Conservation (phyloP, 1,284 basidiomycete species). For the Apiotrichum montevideense region DNA sequence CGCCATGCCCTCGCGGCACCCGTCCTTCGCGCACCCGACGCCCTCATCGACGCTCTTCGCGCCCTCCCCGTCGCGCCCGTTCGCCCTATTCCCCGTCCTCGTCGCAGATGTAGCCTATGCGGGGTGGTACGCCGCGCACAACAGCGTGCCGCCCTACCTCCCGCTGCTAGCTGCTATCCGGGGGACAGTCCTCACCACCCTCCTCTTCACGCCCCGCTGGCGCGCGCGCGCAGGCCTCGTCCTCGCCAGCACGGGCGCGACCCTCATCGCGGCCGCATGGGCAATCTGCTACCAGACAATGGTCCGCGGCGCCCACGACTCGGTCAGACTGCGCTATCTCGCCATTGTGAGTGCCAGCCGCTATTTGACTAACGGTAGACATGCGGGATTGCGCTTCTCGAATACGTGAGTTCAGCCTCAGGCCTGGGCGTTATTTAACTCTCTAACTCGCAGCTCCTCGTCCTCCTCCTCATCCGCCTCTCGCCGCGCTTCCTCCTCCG, state of each 20-base stretch:
- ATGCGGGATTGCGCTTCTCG: constrained; percentile 5
- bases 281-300: constrained; percentile 4
- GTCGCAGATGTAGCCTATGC: constrained; percentile 6
- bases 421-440: too few species aligned
- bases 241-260: constrained; percentile 4
- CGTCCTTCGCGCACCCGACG: not conserved
- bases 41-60: not conserved
- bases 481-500: constrained; percentile 2
- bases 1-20: not conserved
- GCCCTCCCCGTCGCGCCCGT: constrained; percentile 1
- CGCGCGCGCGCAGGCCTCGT: constrained; percentile 5
- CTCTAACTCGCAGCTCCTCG: constrained; percentile 8
- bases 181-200: not conserved
- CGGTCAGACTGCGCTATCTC: not conserved
- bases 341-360: not conserved
- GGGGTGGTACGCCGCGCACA: not conserved
- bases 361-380: constrained; percentile 9
- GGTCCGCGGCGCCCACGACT: not conserved
- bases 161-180: not conserved
- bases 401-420: constrained; percentile 9
- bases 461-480: constrained; percentile 15
- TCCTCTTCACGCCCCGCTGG: constrained; percentile 3
- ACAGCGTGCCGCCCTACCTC: not conserved
- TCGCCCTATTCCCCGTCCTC: constrained; percentile 7
- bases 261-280: constrained; percentile 4